Conservation (phyloP, 192 early-diverging fungal species). For the Funneliformis geosporum region DNA sequence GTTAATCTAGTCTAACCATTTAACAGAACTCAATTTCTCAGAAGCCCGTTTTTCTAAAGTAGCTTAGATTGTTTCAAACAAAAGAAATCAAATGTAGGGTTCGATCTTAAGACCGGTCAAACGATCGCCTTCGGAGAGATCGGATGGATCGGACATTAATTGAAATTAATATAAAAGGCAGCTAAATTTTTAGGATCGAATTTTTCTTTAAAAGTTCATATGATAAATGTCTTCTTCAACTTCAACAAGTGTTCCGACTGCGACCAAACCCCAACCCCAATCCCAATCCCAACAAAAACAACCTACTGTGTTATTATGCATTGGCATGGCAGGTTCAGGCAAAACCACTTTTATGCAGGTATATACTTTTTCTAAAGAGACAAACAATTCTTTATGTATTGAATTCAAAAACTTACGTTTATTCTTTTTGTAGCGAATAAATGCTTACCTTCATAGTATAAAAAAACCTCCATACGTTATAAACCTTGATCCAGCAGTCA, state of each 20-base stretch:
- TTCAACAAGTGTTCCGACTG: not conserved
- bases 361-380: not conserved
- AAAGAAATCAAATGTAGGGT: too few relatives aligned
- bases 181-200: not conserved
- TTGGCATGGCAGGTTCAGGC: slow-evolving; percentile 97
- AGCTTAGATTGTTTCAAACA: too few relatives aligned
- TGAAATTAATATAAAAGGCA: not conserved
- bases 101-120: too few relatives aligned
- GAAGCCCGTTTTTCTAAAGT: too few relatives aligned
- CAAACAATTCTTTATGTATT: not conserved
- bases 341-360: slow-evolving; percentile 98
- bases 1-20: too few relatives aligned
- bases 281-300: slow-evolving; percentile 39
- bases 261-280: too few relatives aligned
- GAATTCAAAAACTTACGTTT: not conserved
- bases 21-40: too few relatives aligned
- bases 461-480: slow-evolving; percentile 82
- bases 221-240: not conserved
- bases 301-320: slow-evolving; percentile 76
- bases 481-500: slow-evolving; percentile 94
- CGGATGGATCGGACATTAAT: too few relatives aligned
- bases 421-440: slow-evolving; percentile 65
- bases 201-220: not conserved
- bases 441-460: slow-evolving; percentile 80
- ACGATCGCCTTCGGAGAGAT: too few relatives aligned